Evolutionary conservation across 345 rosid species (phyloP), one percentile per base, ranked within the genome.

Genomic region (Gossypium longicalyx): DNA sequence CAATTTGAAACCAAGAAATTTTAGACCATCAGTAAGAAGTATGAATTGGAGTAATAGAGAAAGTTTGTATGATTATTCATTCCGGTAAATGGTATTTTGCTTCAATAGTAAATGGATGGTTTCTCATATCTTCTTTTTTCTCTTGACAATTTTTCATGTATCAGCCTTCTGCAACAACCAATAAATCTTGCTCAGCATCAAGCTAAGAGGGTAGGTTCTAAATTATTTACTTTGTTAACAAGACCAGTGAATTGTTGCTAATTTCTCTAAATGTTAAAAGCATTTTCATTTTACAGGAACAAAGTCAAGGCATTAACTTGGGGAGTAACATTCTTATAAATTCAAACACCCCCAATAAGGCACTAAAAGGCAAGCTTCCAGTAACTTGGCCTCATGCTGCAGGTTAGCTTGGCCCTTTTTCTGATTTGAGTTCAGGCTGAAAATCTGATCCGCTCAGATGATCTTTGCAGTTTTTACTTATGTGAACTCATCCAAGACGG

Each of bases 121-220:
- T 54, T 43, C 13, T 74, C 41, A 16, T 29, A 19, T 38, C 17
- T 16, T 12, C 9, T 41, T 20, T 47, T 48, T 47, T 43, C 52
- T 63, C 66, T 34, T 48, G 57, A 63, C 73, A n/a, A 20, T 57
- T 15, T 5, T 41, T 62, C 34, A 5, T 74, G 73, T 76, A 54
- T 53, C 77, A 83, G 86, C 54, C 77, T 74, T 44, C 51, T 19
- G 51, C 77, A 67, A 74, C 71, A 25, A 62, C 69, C 76, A 41
- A 57, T 41, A 48, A 71, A 71, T 77, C 77, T 67, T 7, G 59
- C 62, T 67, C 68, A 19, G 45, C 61, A 60, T 48, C 76, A 52
- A 25, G 57, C 53, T 43, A 25, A 20, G 17, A 69, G 47, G 73
- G 78, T 83, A 75, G 38, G 56, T 34, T 25, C 64, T 52, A 68